Evolutionary conservation across 495 filamentous ascomycete genomes (phyloP).

Genomic region (Penicillium coffeae): DNA sequence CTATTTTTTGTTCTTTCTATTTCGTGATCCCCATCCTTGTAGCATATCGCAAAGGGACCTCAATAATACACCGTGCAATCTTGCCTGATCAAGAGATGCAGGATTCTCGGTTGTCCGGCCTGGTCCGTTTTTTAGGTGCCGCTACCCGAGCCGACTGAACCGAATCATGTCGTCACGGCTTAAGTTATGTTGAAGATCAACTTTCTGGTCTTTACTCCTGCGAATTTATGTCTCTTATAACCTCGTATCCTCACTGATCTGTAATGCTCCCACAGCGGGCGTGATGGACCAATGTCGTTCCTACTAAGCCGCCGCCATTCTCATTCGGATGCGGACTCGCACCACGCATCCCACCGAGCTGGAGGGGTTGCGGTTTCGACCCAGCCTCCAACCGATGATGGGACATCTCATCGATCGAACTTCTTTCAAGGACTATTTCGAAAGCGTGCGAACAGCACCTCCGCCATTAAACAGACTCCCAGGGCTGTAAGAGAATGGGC

Average conservation of each 20-base stretch:
- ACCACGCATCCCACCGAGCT: neutral
- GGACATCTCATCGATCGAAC: conserved; percentile 3
- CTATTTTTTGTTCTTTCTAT: no score
- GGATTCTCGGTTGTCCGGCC: no score
- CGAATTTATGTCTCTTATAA: no score
- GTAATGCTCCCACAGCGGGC: neutral
- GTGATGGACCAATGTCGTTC: conserved; percentile 14
- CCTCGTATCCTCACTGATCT: neutral
- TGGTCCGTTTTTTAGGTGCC: conserved; percentile 11
- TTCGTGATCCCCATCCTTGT: no score
- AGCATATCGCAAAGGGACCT: no score
- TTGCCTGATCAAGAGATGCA: no score
- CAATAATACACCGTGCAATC: no score
- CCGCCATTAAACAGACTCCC: neutral
- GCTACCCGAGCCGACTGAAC: conserved; percentile 14
- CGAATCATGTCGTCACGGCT: conserved; percentile 1
- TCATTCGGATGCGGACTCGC: conserved; percentile 12
- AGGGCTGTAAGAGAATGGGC: neutral
- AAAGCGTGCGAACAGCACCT: conserved; percentile 13
- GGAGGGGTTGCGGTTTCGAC: neutral
- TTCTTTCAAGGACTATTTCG: conserved; percentile 31
- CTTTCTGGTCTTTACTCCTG: neutral
- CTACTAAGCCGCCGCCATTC: conserved; percentile 23
- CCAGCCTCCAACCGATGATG: neutral
- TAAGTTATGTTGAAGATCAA: conserved; percentile 6